Percentiles rank a stretch among this genome's conserved stretches.
phyloP scores from a whole-genome alignment of 176 grass and related monocot species.

The Carex myosuroides region DNA sequence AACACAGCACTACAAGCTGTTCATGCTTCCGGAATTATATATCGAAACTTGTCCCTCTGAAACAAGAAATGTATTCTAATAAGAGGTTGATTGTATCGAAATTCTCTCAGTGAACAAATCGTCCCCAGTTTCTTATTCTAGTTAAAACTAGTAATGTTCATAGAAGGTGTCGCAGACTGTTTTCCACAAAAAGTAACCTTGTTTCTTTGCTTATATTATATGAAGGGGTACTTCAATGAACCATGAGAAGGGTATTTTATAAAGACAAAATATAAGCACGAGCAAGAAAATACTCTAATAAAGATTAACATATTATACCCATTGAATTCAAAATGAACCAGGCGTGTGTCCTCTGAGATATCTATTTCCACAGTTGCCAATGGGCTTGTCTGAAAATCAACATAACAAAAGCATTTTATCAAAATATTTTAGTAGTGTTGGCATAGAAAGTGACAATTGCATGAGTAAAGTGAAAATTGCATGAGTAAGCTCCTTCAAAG shows the following conservation, averaged over 20 bases:
- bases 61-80: neutral
- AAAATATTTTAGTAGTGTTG: neutral
- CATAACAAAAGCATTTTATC: slow-evolving; percentile 25
- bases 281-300: neutral
- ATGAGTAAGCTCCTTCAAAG: neutral
- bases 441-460: neutral
- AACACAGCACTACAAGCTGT: neutral
- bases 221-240: neutral
- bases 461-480: too few relatives aligned
- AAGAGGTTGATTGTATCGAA: neutral
- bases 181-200: neutral
- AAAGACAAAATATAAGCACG: neutral
- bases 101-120: neutral
- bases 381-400: slow-evolving; percentile 43
- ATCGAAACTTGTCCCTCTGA: neutral
- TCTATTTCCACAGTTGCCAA: slow-evolving; percentile 80
- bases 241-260: neutral
- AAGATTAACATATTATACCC: slow-evolving; percentile 41
- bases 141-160: neutral
- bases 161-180: neutral
- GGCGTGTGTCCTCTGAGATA: slow-evolving; percentile 71
- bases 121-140: neutral
- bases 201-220: neutral
- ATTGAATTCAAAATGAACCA: slow-evolving; percentile 65
- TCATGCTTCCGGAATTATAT: neutral